Evolutionary conservation across 805 yeast species (phyloP).

Genomic region (Candida krabiensis): DNA sequence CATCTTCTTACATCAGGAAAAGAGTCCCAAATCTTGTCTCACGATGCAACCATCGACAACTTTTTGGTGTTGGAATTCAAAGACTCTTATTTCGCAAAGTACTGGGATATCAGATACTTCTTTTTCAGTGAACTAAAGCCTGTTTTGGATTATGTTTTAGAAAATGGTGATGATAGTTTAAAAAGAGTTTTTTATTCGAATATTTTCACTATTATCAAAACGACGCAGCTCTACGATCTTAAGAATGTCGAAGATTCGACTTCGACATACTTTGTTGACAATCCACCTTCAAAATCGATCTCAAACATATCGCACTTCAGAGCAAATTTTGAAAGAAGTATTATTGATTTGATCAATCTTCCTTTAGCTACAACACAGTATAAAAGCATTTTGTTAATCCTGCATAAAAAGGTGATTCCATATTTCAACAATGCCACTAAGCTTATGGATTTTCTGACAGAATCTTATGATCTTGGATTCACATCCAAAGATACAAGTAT

Average conservation of each 20-base stretch:
- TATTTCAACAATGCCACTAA: conserved; percentile 73
- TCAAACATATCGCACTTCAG: conserved; percentile 44
- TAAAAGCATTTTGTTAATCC: conserved; percentile 62
- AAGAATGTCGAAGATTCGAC: conserved; percentile 37
- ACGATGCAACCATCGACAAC: conserved; percentile 47
- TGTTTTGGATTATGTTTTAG: conserved; percentile 26
- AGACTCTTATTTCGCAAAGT: conserved; percentile 51
- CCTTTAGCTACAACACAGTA: conserved; percentile 51
- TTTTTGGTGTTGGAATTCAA: conserved; percentile 48
- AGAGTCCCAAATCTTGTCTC: conserved; percentile 36
- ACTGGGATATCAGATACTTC: conserved; percentile 79
- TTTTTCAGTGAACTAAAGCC: conserved; percentile 53
- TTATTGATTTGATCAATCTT: conserved; percentile 57
- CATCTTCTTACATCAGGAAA: conserved; percentile 34
- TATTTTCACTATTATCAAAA: conserved; percentile 38
- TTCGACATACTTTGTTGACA: conserved; percentile 32
- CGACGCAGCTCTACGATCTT: conserved; percentile 30
- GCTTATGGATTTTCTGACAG: conserved; percentile 92
- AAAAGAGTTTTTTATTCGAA: conserved; percentile 37
- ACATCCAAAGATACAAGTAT: conserved; percentile 30
- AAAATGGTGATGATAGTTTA: conserved; percentile 7
- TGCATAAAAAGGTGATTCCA: conserved; percentile 87
- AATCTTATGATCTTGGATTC: conserved; percentile 60
- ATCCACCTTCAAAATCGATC: conserved; percentile 45
- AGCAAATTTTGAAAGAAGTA: conserved; percentile 65